These are phyloP conservation scores for Emydomyces testavorans DNA, from an alignment of 2,329 filamentous ascomycete genomes.

Conservation along the genomic window DNA sequence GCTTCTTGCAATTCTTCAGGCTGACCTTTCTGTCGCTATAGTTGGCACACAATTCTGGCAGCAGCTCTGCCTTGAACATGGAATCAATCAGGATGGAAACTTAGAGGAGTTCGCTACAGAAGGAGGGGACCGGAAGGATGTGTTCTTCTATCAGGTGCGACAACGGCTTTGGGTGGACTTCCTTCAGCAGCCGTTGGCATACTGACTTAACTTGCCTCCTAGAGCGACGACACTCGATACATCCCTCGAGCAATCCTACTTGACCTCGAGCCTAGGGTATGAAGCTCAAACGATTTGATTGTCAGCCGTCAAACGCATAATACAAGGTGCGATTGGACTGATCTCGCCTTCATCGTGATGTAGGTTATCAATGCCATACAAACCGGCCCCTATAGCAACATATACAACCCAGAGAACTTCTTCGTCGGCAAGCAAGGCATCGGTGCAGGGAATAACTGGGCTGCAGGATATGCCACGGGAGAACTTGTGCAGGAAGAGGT, in stretches of 20 bases:
- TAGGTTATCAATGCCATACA: conserved; percentile 85
- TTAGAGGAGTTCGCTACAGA: conserved; percentile 96
- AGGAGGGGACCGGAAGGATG: conserved; percentile 94
- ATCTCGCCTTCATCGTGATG: neutral
- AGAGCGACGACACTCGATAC: conserved; percentile 96
- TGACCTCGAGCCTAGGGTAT: conserved; percentile 80
- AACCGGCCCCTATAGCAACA: conserved; percentile 88
- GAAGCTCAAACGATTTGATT: conserved; percentile 16
- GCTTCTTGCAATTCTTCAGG: neutral
- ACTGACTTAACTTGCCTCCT: conserved; percentile 4
- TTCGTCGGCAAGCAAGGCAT: conserved; percentile 89
- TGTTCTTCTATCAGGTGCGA: conserved; percentile 80
- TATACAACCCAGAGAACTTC: conserved; percentile 99
- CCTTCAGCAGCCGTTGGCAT: neutral
- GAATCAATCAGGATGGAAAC: conserved; percentile 94
- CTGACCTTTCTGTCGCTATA: conserved; percentile 28
- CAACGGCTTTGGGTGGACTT: neutral
- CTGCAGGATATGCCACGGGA: conserved; percentile 85
- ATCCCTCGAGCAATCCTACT: conserved; percentile 93
- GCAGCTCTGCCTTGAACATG: conserved; percentile 93
- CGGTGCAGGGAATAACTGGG: conserved; percentile 97
- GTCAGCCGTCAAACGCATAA: neutral
- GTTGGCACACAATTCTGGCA: conserved; percentile 99
- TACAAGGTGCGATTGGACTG: neutral
- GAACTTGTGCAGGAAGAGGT: conserved; percentile 91